Base-by-base conservation (phyloP, 495 filamentous ascomycete species). In the Penicillium nucicola region DNA sequence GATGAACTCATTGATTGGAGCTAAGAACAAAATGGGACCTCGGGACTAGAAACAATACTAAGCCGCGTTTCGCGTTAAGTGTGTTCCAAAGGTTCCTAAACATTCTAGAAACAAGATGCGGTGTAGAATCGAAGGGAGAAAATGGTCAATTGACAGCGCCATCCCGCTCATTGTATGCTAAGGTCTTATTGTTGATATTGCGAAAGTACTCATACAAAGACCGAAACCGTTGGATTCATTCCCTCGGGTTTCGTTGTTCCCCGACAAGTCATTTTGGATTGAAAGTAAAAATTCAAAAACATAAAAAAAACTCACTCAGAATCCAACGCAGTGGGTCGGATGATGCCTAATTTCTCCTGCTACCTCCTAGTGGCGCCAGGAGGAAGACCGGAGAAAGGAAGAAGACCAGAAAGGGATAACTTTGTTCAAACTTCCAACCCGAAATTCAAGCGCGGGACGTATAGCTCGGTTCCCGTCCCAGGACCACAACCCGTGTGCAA, bases 361-460 rank as follows among this genome's bases (percentile, higher is more conserved):
- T 9, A n/a, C 20, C 35, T 15, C 23, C 25, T 11, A 31, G 25
- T 43, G 25, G 28, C 41, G 31, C 25, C n/a, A n/a, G n/a, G n/a
- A n/a, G n/a, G n/a, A n/a, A n/a, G n/a, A n/a, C n/a, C n/a, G n/a
- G n/a, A n/a, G n/a, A n/a, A n/a, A n/a, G n/a, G n/a, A n/a, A n/a
- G n/a, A 11, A 4, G n/a, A 17, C 10, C 6, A 31, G 18, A 43
- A 32, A 43, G 43, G 18, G 32, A 45, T 36, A 23, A 14, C 9
- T 15, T 10, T 28, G 18, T 32, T 31, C 7, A 34, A 28, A 40
- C 18, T 40, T 18, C 37, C 17, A 40, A 46, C 43, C 20, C 44
- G 38, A 47, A 47, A 47, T 30, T 40, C 36, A 33, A 40, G 28
- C 43, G 23, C 31, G 43, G 43, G 31, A 36, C 33, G 35, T 48